A percentile compares a stretch with the other conserved stretches of the same genome.
phyloP scores from a whole-genome alignment of 495 filamentous ascomycete genomes.

The Acidiella bohemica region DNA sequence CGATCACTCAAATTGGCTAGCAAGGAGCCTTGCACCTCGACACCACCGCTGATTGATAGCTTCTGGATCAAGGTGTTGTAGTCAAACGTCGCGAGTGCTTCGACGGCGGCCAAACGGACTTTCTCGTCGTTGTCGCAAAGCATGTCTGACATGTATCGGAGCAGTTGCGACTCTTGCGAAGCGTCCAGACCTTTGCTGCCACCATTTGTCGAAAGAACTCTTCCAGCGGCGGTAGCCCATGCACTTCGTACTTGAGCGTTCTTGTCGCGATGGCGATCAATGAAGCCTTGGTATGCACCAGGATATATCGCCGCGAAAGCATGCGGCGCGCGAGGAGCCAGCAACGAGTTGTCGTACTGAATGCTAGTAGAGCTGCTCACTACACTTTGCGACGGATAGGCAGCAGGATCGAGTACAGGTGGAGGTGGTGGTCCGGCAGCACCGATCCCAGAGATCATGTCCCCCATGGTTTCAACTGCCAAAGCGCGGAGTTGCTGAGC shows the following conservation, averaged over 20 bases:
- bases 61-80: constrained; percentile 69
- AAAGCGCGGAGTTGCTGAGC: constrained; percentile 72
- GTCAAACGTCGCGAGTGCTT: constrained; percentile 61
- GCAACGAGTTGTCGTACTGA: constrained; percentile 50
- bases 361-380: constrained; percentile 40
- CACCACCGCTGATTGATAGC: constrained; percentile 58
- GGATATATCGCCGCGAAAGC: constrained; percentile 70
- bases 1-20: constrained; percentile 73
- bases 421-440: constrained; percentile 69
- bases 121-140: constrained; percentile 80
- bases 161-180: constrained; percentile 57
- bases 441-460: constrained; percentile 83
- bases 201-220: constrained; percentile 69
- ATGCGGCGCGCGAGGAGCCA: constrained; percentile 65
- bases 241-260: constrained; percentile 61
- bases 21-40: constrained; percentile 54
- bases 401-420: constrained; percentile 58
- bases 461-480: constrained; percentile 85
- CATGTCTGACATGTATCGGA: constrained; percentile 60
- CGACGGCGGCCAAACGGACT: constrained; percentile 76
- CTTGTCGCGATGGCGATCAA: constrained; percentile 76
- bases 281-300: constrained; percentile 64
- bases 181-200: constrained; percentile 72
- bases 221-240: constrained; percentile 73
- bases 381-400: constrained; percentile 63